Conservation (phyloP, 1,139 yeast genomes). For the Hyphopichia burtonii region DNA sequence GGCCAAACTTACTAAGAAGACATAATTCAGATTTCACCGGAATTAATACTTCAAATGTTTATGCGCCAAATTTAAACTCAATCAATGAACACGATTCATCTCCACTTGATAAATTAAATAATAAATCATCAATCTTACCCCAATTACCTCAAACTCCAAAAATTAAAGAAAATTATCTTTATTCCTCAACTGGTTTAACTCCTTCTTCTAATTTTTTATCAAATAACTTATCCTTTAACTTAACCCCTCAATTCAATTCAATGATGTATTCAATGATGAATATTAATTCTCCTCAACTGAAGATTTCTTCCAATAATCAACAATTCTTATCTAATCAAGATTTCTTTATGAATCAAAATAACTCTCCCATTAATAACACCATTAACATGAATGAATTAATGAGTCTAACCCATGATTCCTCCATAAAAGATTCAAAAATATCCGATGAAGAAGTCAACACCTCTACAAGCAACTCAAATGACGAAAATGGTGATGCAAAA, state of each 20-base stretch:
- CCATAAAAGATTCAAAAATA: background rate
- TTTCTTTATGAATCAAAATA: slow-evolving; percentile 18
- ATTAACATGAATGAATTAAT: slow-evolving; percentile 22
- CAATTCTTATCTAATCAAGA: slow-evolving; percentile 34
- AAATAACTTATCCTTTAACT: slow-evolving; percentile 25
- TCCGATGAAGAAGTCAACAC: background rate
- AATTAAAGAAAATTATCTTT: slow-evolving; percentile 29
- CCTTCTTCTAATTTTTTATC: slow-evolving; percentile 17
- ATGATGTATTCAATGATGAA: slow-evolving; percentile 43
- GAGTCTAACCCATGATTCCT: slow-evolving; percentile 6
- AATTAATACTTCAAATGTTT: slow-evolving; percentile 1
- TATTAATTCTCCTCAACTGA: slow-evolving; percentile 33
- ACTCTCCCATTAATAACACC: slow-evolving; percentile 9
- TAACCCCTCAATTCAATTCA: slow-evolving; percentile 46
- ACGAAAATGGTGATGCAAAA: slow-evolving; percentile 43
- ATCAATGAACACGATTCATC: slow-evolving; percentile 18
- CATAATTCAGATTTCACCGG: slow-evolving; percentile 27
- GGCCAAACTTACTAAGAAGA: slow-evolving; percentile 22
- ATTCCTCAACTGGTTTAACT: slow-evolving; percentile 33
- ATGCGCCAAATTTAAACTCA: slow-evolving; percentile 1
- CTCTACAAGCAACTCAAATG: slow-evolving; percentile 7
- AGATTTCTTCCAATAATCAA: slow-evolving; percentile 14
- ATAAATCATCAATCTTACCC: slow-evolving; percentile 5
- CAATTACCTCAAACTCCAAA: slow-evolving; percentile 39
- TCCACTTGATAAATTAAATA: slow-evolving; percentile 4